Evolutionary conservation across 805 yeast species (phyloP), one percentile per base, ranked within the genome.

Genomic region (Candida stauntonica): DNA sequence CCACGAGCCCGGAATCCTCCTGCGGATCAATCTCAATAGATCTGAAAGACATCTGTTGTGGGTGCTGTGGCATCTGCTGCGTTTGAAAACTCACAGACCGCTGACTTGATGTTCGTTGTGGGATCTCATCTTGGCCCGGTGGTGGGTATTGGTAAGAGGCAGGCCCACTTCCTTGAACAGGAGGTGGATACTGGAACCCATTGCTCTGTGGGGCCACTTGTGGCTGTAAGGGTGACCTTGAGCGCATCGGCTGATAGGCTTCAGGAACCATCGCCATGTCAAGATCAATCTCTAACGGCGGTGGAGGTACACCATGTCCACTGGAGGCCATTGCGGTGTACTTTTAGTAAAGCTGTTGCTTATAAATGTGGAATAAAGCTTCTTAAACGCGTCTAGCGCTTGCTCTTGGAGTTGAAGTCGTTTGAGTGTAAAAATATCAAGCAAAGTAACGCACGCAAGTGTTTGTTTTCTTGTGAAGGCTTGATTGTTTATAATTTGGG

Each of bases 11-110:
- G 28, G 11, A 9, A 7, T 14, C 18, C 8, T 11, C 15, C 11
- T 47, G 46, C 7, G 51, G 51, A 11, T 46, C 51, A 8, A 47
- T 38, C 29, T 46, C 48, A 33, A 42, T 48, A 16, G 51, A 37
- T 4, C 33, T 39, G 27, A 41, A 46, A 3, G 45, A 19, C 34
- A 38, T 33, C 19, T 44, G 26, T n/a, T 35, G 43, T 9, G 28
- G n/a, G 17, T 12, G 30, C 20, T 28, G 29, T 2, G 29, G 30
- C 19, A 19, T 31, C 5, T 18, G 26, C n/a, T 26, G 33, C 13
- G 11, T 23, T 26, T 30, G 17, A 7, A 17, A 13, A 13, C 15
- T 29, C 39, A 30, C 7, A 8, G 24, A 21, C 24, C 24, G 7
- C 24, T 21, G 24, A 11, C 29, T 7, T 16, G 31, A 14, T 17